These are phyloP conservation scores for Dentipellis sp. DNA, from an alignment of 768 basidiomycete genomes.

Conservation along the genomic window DNA sequence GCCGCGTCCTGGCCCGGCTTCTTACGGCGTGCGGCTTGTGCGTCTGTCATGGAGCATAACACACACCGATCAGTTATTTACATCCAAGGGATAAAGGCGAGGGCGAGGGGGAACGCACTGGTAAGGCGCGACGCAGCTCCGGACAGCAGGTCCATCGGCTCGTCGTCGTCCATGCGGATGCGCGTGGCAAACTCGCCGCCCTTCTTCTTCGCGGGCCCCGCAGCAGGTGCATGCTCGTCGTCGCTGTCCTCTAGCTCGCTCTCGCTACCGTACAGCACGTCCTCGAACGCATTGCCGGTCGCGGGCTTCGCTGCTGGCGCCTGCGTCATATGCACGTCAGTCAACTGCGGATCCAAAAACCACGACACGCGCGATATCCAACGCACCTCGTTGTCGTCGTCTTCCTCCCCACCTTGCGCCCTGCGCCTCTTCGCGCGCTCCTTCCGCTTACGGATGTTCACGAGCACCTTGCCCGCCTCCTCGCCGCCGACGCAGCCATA, in stretches of 20 bases:
- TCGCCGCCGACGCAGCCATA: conserved; percentile 66
- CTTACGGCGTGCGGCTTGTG: conserved; percentile 41
- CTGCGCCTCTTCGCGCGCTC: conserved; percentile 89
- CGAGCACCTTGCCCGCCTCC: conserved; percentile 79
- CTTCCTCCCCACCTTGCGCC: conserved; percentile 42
- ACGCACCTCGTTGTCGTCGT: conserved; percentile 40
- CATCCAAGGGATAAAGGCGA: too few relatives aligned
- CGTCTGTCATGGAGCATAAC: conserved; percentile 23
- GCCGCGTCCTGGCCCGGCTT: conserved; percentile 83
- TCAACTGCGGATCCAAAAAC: too few relatives aligned
- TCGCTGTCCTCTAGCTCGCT: conserved; percentile 76
- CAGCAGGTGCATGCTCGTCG: conserved; percentile 36
- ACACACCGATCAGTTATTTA: too few relatives aligned
- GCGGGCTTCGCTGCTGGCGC: conserved; percentile 29
- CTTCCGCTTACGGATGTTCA: conserved; percentile 94
- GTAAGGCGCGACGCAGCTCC: conserved; percentile 65
- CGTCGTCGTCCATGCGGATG: conserved; percentile 79
- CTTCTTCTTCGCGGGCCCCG: conserved; percentile 30
- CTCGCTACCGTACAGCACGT: conserved; percentile 94
- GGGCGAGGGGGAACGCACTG: conserved; percentile 34
- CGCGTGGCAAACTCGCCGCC: conserved; percentile 42
- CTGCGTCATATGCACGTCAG: too few relatives aligned
- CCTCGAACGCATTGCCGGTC: conserved; percentile 86
- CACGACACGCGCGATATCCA: too few relatives aligned
- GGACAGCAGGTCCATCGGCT: conserved; percentile 91